Conservation (phyloP, 352 stramenopile genomes). For the Globisporangium middletonii region DNA sequence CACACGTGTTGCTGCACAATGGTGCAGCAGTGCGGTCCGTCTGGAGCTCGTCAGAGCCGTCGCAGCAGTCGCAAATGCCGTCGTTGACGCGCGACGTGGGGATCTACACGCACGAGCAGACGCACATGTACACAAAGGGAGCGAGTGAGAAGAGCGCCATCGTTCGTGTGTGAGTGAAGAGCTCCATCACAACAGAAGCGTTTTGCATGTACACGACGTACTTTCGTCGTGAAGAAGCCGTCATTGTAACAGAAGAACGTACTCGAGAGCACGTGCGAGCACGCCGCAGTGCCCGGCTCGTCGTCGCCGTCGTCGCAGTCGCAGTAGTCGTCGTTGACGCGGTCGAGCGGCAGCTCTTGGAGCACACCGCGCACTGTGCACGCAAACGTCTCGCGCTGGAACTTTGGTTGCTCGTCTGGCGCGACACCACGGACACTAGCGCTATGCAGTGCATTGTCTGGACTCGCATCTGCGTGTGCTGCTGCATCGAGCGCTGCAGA, state of each 20-base stretch:
- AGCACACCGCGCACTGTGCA: constrained; percentile 29
- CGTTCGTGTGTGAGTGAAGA: too few species aligned
- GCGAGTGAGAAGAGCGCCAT: neutral
- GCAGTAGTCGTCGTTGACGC: constrained; percentile 93
- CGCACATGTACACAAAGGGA: neutral
- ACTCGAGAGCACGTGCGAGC: constrained; percentile 46
- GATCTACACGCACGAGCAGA: constrained; percentile 28
- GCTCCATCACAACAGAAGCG: constrained; percentile 1
- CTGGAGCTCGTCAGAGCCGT: constrained; percentile 90
- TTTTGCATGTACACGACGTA: constrained; percentile 4
- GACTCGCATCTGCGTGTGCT: neutral
- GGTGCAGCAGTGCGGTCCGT: neutral
- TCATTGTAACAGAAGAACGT: constrained; percentile 73
- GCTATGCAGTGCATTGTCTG: neutral
- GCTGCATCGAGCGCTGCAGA: neutral
- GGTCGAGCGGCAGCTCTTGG: constrained; percentile 24
- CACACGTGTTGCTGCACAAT: constrained; percentile 48
- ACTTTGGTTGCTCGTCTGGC: constrained; percentile 24
- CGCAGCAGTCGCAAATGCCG: constrained; percentile 97
- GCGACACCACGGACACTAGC: constrained; percentile 30
- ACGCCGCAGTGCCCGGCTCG: constrained; percentile 83
- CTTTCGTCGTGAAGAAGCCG: constrained; percentile 51
- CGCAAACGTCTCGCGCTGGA: constrained; percentile 13
- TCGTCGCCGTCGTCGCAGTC: constrained; percentile 89
- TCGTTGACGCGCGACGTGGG: constrained; percentile 88